Evolutionary conservation across 345 rosid species (phyloP).

Genomic region (Psidium guajava): DNA sequence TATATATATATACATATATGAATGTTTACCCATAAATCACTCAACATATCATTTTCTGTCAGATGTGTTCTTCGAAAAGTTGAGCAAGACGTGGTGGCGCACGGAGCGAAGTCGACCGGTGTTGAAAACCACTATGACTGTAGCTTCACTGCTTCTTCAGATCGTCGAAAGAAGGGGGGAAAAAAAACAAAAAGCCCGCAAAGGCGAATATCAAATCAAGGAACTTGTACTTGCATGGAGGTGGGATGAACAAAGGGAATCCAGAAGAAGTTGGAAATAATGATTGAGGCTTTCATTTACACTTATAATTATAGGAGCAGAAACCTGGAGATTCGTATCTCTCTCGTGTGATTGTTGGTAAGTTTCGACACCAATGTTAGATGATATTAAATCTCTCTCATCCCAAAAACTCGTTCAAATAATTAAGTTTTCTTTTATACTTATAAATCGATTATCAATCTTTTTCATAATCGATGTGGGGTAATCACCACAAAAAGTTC

Average conservation of each 20-base stretch:
- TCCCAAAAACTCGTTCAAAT: too few relatives aligned
- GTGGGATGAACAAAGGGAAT: background rate
- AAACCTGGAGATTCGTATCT: too few relatives aligned
- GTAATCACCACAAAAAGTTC: background rate
- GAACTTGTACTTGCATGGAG: background rate
- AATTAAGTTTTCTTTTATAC: too few relatives aligned
- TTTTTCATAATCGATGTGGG: too few relatives aligned
- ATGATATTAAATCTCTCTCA: too few relatives aligned
- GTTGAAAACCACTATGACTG: background rate
- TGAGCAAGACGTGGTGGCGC: rapidly evolving
- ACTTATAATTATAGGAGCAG: too few relatives aligned
- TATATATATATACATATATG: too few relatives aligned
- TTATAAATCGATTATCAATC: too few relatives aligned
- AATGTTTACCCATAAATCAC: background rate
- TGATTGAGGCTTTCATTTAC: too few relatives aligned
- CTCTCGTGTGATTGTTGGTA: too few relatives aligned
- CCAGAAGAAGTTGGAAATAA: background rate
- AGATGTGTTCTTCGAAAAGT: background rate
- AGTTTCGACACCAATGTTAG: too few relatives aligned
- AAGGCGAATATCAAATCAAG: background rate
- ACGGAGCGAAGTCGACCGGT: rapidly evolving
- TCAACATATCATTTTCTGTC: rapidly evolving
- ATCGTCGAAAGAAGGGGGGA: too few relatives aligned
- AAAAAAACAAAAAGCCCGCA: background rate
- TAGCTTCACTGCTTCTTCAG: background rate